A percentile compares a stretch with the other conserved stretches of the same genome.
Evolutionary conservation across 176 grass and related monocot species (phyloP).

Genomic region (Musa troglodytarum): DNA sequence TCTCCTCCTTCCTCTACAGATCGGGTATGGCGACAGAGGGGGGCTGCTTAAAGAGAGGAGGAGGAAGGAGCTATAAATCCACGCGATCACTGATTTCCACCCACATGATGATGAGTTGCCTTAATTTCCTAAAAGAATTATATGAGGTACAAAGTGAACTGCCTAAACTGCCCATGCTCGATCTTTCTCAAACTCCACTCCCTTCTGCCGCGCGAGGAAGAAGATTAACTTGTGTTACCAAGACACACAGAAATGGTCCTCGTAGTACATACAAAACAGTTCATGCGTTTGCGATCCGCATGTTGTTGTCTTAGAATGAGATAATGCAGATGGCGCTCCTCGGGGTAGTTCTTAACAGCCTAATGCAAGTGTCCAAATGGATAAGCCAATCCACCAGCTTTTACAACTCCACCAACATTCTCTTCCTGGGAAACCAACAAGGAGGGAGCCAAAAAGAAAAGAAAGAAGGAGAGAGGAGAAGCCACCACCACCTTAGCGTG

Average conservation of each 20-base stretch:
- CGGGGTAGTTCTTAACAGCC: background rate
- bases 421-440: background rate
- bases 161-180: too few relatives aligned
- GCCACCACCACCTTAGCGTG: too few relatives aligned
- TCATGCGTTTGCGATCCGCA: background rate
- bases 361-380: background rate
- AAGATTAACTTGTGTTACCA: too few relatives aligned
- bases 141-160: too few relatives aligned
- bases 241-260: too few relatives aligned
- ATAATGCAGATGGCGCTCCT: background rate
- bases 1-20: background rate
- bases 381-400: constrained; percentile 1
- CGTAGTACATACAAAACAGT: too few relatives aligned
- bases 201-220: too few relatives aligned
- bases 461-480: too few relatives aligned
- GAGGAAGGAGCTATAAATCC: background rate
- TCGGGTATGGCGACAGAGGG: background rate
- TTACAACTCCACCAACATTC: constrained; percentile 2
- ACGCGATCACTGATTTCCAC: too few relatives aligned
- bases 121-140: too few relatives aligned
- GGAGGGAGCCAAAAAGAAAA: background rate
- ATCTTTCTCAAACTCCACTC: too few relatives aligned
- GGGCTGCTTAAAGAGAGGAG: background rate
- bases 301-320: background rate
- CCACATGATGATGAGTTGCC: too few relatives aligned